Evolutionary conservation across 306 rosid genomes (phyloP).

Genomic region (Casuarina glauca): DNA sequence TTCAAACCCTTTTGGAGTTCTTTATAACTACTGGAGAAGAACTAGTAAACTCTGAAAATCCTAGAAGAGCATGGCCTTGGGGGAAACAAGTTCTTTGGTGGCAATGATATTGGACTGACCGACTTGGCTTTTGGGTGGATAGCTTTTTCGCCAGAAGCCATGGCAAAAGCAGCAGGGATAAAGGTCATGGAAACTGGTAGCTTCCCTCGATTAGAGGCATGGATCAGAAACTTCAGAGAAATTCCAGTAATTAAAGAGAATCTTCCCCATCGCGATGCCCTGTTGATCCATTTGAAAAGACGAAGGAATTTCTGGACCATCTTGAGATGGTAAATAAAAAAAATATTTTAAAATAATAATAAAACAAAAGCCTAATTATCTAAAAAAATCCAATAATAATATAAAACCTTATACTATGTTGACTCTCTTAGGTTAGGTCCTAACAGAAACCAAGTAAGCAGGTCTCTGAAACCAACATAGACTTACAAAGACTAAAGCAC

Average conservation of each 20-base stretch:
- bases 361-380: no score
- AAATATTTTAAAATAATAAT: no score
- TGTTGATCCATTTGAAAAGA: background rate
- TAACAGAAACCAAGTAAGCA: no score
- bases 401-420: no score
- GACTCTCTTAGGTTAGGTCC: no score
- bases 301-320: background rate
- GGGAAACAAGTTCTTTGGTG: conserved; percentile 29
- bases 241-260: conserved; percentile 9
- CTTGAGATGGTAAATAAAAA: no score
- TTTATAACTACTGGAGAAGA: conserved; percentile 7
- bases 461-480: no score
- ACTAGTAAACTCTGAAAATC: conserved; percentile 1
- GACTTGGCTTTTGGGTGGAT: no score
- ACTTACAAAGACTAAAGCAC: no score
- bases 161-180: conserved; percentile 11
- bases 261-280: conserved; percentile 19
- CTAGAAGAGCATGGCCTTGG: conserved; percentile 22
- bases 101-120: background rate
- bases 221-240: no score
- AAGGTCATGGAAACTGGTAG: conserved; percentile 10
- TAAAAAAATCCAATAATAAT: no score
- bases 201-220: no score
- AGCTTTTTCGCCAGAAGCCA: background rate
- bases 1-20: background rate